Conservation (phyloP, 2,329 filamentous ascomycete genomes). For the Diaporthe nobilis region DNA sequence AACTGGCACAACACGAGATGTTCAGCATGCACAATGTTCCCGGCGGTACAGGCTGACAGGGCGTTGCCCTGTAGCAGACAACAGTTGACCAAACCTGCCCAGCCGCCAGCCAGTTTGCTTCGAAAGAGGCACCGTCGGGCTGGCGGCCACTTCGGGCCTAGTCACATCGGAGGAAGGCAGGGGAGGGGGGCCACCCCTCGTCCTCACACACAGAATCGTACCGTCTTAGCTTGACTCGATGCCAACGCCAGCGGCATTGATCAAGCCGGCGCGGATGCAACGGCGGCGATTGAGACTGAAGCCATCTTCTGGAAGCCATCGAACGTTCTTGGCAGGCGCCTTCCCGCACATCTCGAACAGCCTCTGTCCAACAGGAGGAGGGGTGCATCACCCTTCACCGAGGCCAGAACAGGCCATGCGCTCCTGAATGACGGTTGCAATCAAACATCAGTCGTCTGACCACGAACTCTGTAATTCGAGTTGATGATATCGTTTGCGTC, state of each 20-base stretch:
- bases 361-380: conserved; percentile 6
- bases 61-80: conserved; percentile 17
- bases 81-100: conserved; percentile 35
- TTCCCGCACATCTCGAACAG: conserved; percentile 17
- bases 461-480: conserved; percentile 10
- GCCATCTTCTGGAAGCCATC: conserved; percentile 32
- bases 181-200: conserved; percentile 18
- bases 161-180: conserved; percentile 19
- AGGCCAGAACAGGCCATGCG: conserved; percentile 8
- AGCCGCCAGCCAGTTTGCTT: conserved; percentile 36
- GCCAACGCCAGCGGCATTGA: conserved; percentile 29
- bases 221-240: conserved; percentile 32
- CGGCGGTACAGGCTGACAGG: conserved; percentile 29
- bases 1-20: conserved; percentile 36
- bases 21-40: conserved; percentile 16
- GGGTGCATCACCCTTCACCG: conserved; percentile 14
- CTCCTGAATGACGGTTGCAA: conserved; percentile 4
- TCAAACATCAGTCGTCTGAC: conserved; percentile 13
- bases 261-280: conserved; percentile 36
- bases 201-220: conserved; percentile 13
- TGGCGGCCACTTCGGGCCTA: conserved; percentile 33
- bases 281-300: conserved; percentile 35
- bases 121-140: conserved; percentile 32
- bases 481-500: background rate
- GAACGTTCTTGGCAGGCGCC: conserved; percentile 26